These are phyloP conservation scores for Aphanoascus verrucosus DNA, from an alignment of 2,329 filamentous ascomycete genomes.

Conservation along the genomic window DNA sequence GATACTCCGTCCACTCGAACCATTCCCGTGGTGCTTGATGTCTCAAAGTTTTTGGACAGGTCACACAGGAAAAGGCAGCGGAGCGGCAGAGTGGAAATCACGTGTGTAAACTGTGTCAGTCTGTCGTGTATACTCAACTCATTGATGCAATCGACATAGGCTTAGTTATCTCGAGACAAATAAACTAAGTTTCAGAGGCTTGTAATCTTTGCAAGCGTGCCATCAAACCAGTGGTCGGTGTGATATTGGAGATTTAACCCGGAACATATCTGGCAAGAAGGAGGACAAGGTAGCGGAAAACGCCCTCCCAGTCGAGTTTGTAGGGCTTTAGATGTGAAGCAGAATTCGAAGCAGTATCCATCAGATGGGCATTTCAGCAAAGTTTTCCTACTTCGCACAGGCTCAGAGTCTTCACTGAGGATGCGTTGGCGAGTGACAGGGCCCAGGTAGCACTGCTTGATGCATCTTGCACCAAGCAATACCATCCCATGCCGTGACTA, in stretches of 20 bases:
- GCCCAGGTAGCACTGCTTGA: background rate
- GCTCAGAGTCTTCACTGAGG: background rate
- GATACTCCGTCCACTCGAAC: background rate
- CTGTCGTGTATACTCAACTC: too few relatives aligned
- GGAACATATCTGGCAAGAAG: too few relatives aligned
- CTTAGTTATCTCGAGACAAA: background rate
- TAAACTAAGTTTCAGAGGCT: background rate
- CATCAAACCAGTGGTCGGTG: background rate
- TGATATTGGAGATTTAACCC: background rate
- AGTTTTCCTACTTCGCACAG: too few relatives aligned
- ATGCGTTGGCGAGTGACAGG: background rate
- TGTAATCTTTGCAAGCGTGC: background rate
- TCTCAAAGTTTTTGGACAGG: background rate
- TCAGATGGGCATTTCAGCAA: too few relatives aligned
- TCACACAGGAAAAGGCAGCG: slow-evolving; percentile 1
- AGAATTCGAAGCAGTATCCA: too few relatives aligned
- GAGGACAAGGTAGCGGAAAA: too few relatives aligned
- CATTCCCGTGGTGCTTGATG: background rate
- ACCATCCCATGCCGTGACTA: background rate
- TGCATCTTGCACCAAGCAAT: background rate
- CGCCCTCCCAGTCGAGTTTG: too few relatives aligned
- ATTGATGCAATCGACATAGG: background rate
- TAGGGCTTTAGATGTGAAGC: too few relatives aligned
- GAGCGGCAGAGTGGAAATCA: background rate
- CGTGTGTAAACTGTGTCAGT: too few relatives aligned